These are phyloP conservation scores for Psilocybe mexicana DNA, from an alignment of 1,284 basidiomycete genomes.

Conservation along the genomic window DNA sequence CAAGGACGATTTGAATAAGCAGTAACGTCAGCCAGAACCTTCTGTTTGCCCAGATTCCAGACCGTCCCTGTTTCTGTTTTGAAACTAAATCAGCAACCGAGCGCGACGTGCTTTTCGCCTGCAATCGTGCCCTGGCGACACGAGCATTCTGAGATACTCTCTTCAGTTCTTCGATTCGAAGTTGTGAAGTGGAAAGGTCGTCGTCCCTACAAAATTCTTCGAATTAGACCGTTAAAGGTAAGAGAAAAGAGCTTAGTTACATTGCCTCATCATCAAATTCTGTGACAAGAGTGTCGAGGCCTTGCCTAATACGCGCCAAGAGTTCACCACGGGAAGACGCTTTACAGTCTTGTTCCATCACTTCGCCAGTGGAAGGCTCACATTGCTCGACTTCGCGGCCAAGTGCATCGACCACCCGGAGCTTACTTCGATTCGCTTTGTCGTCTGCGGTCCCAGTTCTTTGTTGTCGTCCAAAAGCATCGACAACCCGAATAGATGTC, in stretches of 20 bases:
- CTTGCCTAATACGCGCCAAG: conserved; percentile 53
- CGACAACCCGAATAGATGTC: conserved; percentile 48
- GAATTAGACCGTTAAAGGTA: neutral
- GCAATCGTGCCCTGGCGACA: conserved; percentile 40
- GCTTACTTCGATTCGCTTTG: conserved; percentile 36
- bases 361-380: conserved; percentile 25
- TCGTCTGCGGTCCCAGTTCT: conserved; percentile 9
- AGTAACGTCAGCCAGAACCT: conserved; percentile 29
- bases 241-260: conserved; percentile 34
- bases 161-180: conserved; percentile 52
- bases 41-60: conserved; percentile 1
- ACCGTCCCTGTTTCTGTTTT: neutral
- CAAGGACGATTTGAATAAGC: conserved; percentile 32
- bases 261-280: conserved; percentile 56
- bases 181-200: conserved; percentile 34
- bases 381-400: conserved; percentile 54
- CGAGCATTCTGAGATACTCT: conserved; percentile 55
- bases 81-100: neutral
- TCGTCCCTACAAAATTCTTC: conserved; percentile 33
- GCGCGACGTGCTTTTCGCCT: neutral
- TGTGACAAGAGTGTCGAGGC: conserved; percentile 54
- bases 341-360: conserved; percentile 14
- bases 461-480: conserved; percentile 52
- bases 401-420: conserved; percentile 70
- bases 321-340: conserved; percentile 45